phyloP scores from a whole-genome alignment of 2,329 filamentous ascomycete species.

The Pseudogymnoascus sp. region DNA sequence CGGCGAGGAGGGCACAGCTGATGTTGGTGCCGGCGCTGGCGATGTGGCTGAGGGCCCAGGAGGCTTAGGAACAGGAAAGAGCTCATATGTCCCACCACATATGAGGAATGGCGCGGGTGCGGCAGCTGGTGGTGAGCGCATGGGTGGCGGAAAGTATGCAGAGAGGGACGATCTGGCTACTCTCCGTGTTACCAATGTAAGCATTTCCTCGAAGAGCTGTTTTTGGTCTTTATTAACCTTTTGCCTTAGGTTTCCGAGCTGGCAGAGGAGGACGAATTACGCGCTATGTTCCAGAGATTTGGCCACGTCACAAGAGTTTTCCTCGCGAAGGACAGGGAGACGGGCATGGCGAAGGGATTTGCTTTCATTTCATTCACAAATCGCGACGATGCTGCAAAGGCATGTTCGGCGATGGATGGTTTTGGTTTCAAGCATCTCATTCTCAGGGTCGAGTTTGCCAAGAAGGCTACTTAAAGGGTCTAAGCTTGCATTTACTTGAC shows the following conservation, averaged over 20 bases:
- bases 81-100: slow-evolving; percentile 91
- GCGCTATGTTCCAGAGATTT: slow-evolving; percentile 96
- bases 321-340: slow-evolving; percentile 95
- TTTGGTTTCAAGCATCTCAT: slow-evolving; percentile 86
- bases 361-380: slow-evolving; percentile 98
- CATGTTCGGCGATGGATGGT: slow-evolving; percentile 96
- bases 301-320: slow-evolving; percentile 96
- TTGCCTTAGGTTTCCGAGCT: slow-evolving; percentile 76
- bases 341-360: slow-evolving; percentile 93
- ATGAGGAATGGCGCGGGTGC: slow-evolving; percentile 63
- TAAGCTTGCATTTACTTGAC: slow-evolving; percentile 7
- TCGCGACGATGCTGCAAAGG: slow-evolving; percentile 79
- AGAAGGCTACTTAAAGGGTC: slow-evolving; percentile 47
- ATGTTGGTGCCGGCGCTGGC: slow-evolving; percentile 46
- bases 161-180: slow-evolving; percentile 96
- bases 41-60: slow-evolving; percentile 42
- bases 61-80: slow-evolving; percentile 58
- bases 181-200: slow-evolving; percentile 92
- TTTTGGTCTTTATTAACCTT: slow-evolving; percentile 15
- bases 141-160: slow-evolving; percentile 74
- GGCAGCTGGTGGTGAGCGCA: slow-evolving; percentile 63
- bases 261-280: slow-evolving; percentile 90
- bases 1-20: slow-evolving; percentile 49
- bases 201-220: slow-evolving; percentile 33
- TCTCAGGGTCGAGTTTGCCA: slow-evolving; percentile 80